A percentile compares a stretch with the other conserved stretches of the same genome.
Evolutionary conservation across 257 asterid genomes (phyloP).

Genomic region (Thymus mandschuricus): DNA sequence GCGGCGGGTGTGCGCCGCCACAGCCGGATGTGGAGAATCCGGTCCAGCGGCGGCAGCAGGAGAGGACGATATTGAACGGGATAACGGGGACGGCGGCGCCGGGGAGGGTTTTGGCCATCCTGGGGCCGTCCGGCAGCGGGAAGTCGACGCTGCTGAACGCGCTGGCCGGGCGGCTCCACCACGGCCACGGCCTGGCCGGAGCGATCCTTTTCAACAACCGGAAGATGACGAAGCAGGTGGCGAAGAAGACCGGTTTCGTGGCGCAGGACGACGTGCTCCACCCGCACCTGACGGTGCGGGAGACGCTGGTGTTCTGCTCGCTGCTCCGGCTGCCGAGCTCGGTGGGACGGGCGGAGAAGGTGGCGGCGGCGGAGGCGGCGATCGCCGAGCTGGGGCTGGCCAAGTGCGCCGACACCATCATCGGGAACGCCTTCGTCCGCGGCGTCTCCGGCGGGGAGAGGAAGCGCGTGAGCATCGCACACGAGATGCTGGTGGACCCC

Average conservation of each 20-base stretch:
- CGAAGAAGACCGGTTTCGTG: constrained; percentile 71
- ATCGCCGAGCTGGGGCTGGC: constrained; percentile 64
- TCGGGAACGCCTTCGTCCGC: constrained; percentile 71
- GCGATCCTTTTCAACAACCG: constrained; percentile 64
- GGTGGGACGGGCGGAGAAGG: constrained; percentile 44
- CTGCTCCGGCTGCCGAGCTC: constrained; percentile 61
- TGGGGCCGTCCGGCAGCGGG: constrained; percentile 97
- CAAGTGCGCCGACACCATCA: constrained; percentile 67
- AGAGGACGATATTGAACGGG: constrained; percentile 60
- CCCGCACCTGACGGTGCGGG: constrained; percentile 83
- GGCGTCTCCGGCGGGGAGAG: constrained; percentile 97
- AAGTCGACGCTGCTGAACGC: constrained; percentile 87
- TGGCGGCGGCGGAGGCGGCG: constrained; percentile 61
- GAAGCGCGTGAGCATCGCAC: constrained; percentile 86
- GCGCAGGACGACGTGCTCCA: constrained; percentile 77
- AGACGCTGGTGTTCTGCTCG: constrained; percentile 75
- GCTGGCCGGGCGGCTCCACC: constrained; percentile 74
- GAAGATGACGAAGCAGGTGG: constrained; percentile 46
- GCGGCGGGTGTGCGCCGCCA: constrained; percentile 17
- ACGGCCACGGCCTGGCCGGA: constrained; percentile 58
- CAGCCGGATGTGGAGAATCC: constrained; percentile 59
- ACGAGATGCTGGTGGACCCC: constrained; percentile 93
- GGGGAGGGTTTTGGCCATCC: constrained; percentile 77
- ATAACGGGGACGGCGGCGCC: constrained; percentile 84
- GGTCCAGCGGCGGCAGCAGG: constrained; percentile 39